These are phyloP conservation scores for Dipteronia dyeriana DNA, from an alignment of 345 rosid species.

Conservation along the genomic window DNA sequence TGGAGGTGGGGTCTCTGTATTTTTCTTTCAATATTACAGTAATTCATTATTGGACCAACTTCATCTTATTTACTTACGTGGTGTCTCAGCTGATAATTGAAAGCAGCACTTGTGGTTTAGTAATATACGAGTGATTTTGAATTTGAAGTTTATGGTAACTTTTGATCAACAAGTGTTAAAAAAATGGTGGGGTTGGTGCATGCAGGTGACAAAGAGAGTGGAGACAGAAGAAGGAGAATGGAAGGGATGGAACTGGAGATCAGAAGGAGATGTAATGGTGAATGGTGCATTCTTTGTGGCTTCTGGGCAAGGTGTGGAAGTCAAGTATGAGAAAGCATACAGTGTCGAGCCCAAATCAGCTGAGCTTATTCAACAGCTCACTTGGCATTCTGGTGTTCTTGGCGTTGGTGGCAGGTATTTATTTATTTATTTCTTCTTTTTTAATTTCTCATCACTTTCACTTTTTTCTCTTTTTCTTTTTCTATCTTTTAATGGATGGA, in stretches of 20 bases:
- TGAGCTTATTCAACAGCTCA: slow-evolving; percentile 56
- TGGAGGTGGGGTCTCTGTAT: slow-evolving; percentile 11
- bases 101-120: neutral
- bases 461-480: slow-evolving; percentile 15
- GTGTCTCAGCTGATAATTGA: neutral
- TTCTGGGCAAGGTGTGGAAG: slow-evolving; percentile 74
- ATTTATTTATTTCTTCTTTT: no score
- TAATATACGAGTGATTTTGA: no score
- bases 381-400: slow-evolving; percentile 67
- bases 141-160: no score
- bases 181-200: slow-evolving; percentile 22
- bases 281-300: slow-evolving; percentile 92
- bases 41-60: no score
- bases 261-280: slow-evolving; percentile 86
- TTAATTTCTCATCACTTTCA: neutral
- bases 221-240: slow-evolving; percentile 71
- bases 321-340: slow-evolving; percentile 81
- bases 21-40: no score
- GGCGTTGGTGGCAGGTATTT: slow-evolving; percentile 79
- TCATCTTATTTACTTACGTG: no score
- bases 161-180: no score
- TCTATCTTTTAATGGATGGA: slow-evolving; percentile 5
- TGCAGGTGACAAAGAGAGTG: slow-evolving; percentile 89
- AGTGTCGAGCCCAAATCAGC: slow-evolving; percentile 94
- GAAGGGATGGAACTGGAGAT: slow-evolving; percentile 95